A percentile compares a stretch with the other conserved stretches of the same genome.
These are phyloP conservation scores for Epichloe uncinata DNA, from an alignment of 2,329 filamentous ascomycete genomes.

Conservation along the genomic window DNA sequence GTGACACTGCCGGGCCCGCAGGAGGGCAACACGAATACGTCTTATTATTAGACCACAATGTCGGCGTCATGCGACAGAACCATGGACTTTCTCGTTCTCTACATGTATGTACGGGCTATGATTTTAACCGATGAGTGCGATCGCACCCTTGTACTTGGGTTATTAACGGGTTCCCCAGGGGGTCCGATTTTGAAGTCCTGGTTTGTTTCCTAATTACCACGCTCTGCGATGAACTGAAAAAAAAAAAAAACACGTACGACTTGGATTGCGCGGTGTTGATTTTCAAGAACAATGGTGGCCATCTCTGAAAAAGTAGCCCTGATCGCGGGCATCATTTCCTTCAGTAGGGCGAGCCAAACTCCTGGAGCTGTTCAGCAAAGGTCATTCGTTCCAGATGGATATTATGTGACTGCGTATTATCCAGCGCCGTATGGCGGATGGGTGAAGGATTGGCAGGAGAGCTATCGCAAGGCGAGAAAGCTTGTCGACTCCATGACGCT, in stretches of 20 bases:
- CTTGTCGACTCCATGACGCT: conserved; percentile 65
- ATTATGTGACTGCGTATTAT: conserved; percentile 46
- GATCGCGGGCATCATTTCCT: neutral
- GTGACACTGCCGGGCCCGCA: neutral
- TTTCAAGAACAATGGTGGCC: neutral
- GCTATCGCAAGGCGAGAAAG: conserved; percentile 54
- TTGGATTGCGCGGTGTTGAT: neutral
- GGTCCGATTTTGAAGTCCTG: no score
- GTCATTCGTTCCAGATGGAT: conserved; percentile 6
- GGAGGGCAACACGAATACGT: neutral
- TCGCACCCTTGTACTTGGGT: no score
- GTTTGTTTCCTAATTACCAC: no score
- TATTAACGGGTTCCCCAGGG: no score
- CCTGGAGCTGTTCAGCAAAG: neutral
- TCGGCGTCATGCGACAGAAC: no score
- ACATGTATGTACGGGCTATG: no score
- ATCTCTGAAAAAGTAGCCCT: neutral
- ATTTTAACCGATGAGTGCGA: no score
- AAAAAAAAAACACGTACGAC: neutral
- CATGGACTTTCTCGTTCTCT: no score
- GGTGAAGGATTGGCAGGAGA: conserved; percentile 51
- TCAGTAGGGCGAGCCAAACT: neutral
- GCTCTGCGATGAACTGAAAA: no score
- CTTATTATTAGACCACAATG: neutral
- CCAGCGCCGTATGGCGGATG: conserved; percentile 62